Evolutionary conservation across 129 eudicot genomes (phyloP).

Genomic region (Escallonia rubra): DNA sequence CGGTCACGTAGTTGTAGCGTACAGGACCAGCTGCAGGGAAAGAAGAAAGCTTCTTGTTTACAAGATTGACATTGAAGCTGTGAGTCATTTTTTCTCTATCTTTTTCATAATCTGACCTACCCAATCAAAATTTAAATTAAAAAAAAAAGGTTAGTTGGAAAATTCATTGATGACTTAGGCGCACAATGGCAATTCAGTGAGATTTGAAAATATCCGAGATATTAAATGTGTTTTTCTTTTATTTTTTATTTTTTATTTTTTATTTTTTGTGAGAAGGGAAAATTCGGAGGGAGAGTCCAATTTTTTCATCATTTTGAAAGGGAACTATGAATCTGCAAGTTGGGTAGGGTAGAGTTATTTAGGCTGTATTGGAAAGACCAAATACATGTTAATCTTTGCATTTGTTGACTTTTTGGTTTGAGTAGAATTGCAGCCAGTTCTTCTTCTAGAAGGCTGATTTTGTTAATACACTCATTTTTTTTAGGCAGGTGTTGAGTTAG

Average conservation of each 20-base stretch:
- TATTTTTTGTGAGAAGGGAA: too few relatives aligned
- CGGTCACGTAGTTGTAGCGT: constrained; percentile 81
- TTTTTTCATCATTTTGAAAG: neutral
- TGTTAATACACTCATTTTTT: too few relatives aligned
- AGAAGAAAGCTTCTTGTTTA: constrained; percentile 86
- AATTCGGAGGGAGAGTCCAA: too few relatives aligned
- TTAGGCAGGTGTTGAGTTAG: too few relatives aligned
- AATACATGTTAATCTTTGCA: neutral
- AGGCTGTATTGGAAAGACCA: constrained; percentile 5
- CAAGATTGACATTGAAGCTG: constrained; percentile 93
- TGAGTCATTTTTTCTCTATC: constrained; percentile 35
- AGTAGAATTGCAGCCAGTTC: neutral
- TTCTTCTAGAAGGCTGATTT: constrained; percentile 7
- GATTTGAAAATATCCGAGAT: constrained; percentile 13
- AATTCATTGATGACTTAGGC: neutral
- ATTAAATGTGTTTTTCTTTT: neutral
- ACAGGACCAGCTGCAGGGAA: constrained; percentile 84
- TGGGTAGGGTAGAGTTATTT: too few relatives aligned
- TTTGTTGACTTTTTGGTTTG: constrained; percentile 4
- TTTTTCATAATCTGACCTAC: neutral
- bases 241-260: too few relatives aligned
- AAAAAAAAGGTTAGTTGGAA: too few relatives aligned
- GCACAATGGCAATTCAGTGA: neutral
- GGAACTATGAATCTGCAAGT: constrained; percentile 8
- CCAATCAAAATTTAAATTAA: too few relatives aligned